A percentile compares a stretch with the other conserved stretches of the same genome.
phyloP scores from a whole-genome alignment of 805 yeast genomes.

The Hanseniaspora lindneri region DNA sequence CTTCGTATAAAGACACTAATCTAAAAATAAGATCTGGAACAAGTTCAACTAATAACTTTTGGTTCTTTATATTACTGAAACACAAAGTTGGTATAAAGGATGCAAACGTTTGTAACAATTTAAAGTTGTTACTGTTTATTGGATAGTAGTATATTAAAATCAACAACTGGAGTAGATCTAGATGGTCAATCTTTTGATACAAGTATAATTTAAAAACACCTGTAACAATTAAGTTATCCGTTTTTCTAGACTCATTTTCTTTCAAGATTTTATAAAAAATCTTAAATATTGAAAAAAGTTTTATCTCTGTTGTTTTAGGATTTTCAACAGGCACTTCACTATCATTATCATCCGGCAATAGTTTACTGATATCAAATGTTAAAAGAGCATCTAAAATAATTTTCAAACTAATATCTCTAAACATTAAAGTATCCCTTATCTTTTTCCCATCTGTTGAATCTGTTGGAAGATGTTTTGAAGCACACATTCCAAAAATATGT shows the following conservation, averaged over 20 bases:
- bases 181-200: slow-evolving; percentile 62
- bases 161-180: slow-evolving; percentile 58
- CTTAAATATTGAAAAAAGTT: slow-evolving; percentile 45
- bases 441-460: not conserved
- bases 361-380: slow-evolving; percentile 46
- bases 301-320: not conserved
- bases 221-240: slow-evolving; percentile 75
- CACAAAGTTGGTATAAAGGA: slow-evolving; percentile 84
- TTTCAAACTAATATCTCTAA: slow-evolving; percentile 52
- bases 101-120: slow-evolving; percentile 64
- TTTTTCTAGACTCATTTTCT: slow-evolving; percentile 43
- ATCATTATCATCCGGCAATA: slow-evolving; percentile 40
- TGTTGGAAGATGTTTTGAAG: slow-evolving; percentile 52
- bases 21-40: slow-evolving; percentile 57
- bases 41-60: slow-evolving; percentile 48
- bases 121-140: slow-evolving; percentile 46
- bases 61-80: slow-evolving; percentile 62
- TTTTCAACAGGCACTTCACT: slow-evolving; percentile 53
- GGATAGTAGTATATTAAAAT: slow-evolving; percentile 69
- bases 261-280: slow-evolving; percentile 56
- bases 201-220: slow-evolving; percentile 73
- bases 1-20: slow-evolving; percentile 37
- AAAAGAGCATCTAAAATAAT: slow-evolving; percentile 69
- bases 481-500: slow-evolving; percentile 56
- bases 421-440: slow-evolving; percentile 14